A percentile compares a stretch with the other conserved stretches of the same genome.
These are phyloP conservation scores for Phaeosphaeria sp. DNA, from an alignment of 2,329 filamentous ascomycete species.

Conservation along the genomic window DNA sequence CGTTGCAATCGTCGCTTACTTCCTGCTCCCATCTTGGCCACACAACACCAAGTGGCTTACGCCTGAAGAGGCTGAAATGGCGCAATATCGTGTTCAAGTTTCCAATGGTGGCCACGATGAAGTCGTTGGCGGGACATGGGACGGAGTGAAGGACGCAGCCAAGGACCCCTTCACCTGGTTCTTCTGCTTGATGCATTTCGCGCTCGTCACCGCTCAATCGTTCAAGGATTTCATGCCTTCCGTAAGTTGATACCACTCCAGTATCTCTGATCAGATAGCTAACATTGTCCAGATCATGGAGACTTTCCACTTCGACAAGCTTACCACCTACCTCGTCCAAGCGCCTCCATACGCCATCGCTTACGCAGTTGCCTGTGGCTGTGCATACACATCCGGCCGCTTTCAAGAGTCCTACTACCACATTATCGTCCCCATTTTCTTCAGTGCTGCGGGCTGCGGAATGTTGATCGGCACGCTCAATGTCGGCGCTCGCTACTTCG, in stretches of 20 bases:
- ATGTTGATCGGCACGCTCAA: slow-evolving; percentile 40
- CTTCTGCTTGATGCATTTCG: slow-evolving; percentile 51
- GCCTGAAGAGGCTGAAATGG: slow-evolving; percentile 28
- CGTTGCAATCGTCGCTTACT: slow-evolving; percentile 42
- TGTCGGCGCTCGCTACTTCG: slow-evolving; percentile 38
- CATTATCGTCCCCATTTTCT: slow-evolving; percentile 30
- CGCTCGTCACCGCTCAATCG: slow-evolving; percentile 38
- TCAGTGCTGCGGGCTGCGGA: slow-evolving; percentile 27
- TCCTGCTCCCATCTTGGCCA: slow-evolving; percentile 34
- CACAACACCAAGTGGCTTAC: slow-evolving; percentile 21
- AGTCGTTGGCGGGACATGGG: slow-evolving; percentile 50
- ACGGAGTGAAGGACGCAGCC: slow-evolving; percentile 46
- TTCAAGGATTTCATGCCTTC: slow-evolving; percentile 46
- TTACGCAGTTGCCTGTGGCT: slow-evolving; percentile 29
- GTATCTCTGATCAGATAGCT: not conserved
- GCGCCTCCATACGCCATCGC: slow-evolving; percentile 49
- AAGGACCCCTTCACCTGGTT: slow-evolving; percentile 51
- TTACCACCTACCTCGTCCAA: slow-evolving; percentile 50
- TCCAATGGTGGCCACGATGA: slow-evolving; percentile 44
- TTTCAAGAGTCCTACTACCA: slow-evolving; percentile 40
- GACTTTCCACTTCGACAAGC: slow-evolving; percentile 22
- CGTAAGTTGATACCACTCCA: slow-evolving; percentile 1
- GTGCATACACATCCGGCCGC: slow-evolving; percentile 36
- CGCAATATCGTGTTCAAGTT: slow-evolving; percentile 35
- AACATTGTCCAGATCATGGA: slow-evolving; percentile 21